Conservation (phyloP, 495 filamentous ascomycete genomes). For the Mytilinidion resinicola region DNA sequence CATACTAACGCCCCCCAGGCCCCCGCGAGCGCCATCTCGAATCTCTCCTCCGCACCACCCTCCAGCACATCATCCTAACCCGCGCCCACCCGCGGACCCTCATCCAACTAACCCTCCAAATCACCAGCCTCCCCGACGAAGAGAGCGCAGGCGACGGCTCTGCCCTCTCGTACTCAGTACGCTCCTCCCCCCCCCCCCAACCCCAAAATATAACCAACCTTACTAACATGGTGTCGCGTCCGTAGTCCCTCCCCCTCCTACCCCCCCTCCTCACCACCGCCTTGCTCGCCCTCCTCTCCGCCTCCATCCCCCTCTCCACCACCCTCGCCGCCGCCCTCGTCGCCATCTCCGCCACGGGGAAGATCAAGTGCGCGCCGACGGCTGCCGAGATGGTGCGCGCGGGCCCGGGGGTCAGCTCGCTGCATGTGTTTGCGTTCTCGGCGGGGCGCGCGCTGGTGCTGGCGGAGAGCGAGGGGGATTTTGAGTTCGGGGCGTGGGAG, state of each 20-base stretch:
- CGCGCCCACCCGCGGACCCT: slow-evolving; percentile 61
- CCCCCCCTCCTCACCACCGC: slow-evolving; percentile 69
- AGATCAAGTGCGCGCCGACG: slow-evolving; percentile 45
- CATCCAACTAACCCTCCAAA: slow-evolving; percentile 66
- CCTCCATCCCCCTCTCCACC: slow-evolving; percentile 65
- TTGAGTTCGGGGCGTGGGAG: slow-evolving; percentile 73
- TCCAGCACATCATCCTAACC: slow-evolving; percentile 62
- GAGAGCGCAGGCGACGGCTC: slow-evolving; percentile 2
- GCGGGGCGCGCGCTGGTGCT: slow-evolving; percentile 67
- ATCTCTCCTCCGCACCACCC: slow-evolving; percentile 58
- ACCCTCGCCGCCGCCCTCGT: slow-evolving; percentile 60
- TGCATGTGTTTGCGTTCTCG: slow-evolving; percentile 70
- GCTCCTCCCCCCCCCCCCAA: neutral
- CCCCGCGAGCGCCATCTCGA: slow-evolving; percentile 68
- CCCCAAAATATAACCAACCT: neutral
- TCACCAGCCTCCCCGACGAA: slow-evolving; percentile 54
- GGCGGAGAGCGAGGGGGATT: slow-evolving; percentile 74
- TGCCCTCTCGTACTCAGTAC: neutral
- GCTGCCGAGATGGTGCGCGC: slow-evolving; percentile 50
- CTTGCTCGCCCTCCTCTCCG: slow-evolving; percentile 67
- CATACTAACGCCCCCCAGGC: slow-evolving; percentile 44
- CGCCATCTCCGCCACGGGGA: slow-evolving; percentile 45
- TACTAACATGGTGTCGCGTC: neutral
- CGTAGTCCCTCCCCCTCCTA: slow-evolving; percentile 65
- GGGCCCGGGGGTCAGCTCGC: slow-evolving; percentile 44